Base-by-base conservation (phyloP, 192 early-diverging fungal genomes). In the Blastocladiella britannica region DNA sequence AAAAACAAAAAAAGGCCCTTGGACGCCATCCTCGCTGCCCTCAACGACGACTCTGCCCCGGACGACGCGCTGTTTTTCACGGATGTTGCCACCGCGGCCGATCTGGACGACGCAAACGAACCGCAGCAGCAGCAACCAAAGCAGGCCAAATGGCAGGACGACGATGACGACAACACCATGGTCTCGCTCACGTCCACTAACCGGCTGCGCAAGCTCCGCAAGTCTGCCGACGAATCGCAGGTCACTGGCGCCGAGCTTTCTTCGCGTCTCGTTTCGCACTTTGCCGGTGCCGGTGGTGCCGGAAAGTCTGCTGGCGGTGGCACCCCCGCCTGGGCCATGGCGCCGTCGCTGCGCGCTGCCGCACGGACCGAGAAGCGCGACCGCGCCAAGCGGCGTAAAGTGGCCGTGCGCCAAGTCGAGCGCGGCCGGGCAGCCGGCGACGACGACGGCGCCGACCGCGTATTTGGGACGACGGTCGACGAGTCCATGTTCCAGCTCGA, bases 381-480 rank as follows among this genome's bases (percentile, higher is more conserved):
- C 53, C 58, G 55, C 24, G 43, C 51, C 25, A 37, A 54, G 23
- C 37, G 8, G 20, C 28, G 27, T 5, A 27, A 53, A 52, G 7
- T 55, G 51, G 56, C 25, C 53, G 53, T 24, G 25, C 25, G 25
- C 55, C 22, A 20, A 53, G 37, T 82, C 78, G 55, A 87, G 83
- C 68, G 72, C 83, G 55, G 84, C 84, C 61, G 78, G 94, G 23
- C 72, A 94, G 60, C 88, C 89, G 18, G 78, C 72, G 0, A 91
- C 92, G 0, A 73, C 74, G 53, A 96, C 92, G 93, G 89, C 91
- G 66, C 65, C 28, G n/a, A n/a, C n/a, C n/a, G n/a, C n/a, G n/a
- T n/a, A n/a, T n/a, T n/a, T n/a, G n/a, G n/a, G n/a, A n/a, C n/a
- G n/a, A n/a, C n/a, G n/a, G n/a, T n/a, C n/a, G n/a, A n/a, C n/a